Evolutionary conservation across 2,329 filamentous ascomycete genomes (phyloP), one percentile per base, ranked within the genome.

Genomic region (Xylariomycetidae sp.): DNA sequence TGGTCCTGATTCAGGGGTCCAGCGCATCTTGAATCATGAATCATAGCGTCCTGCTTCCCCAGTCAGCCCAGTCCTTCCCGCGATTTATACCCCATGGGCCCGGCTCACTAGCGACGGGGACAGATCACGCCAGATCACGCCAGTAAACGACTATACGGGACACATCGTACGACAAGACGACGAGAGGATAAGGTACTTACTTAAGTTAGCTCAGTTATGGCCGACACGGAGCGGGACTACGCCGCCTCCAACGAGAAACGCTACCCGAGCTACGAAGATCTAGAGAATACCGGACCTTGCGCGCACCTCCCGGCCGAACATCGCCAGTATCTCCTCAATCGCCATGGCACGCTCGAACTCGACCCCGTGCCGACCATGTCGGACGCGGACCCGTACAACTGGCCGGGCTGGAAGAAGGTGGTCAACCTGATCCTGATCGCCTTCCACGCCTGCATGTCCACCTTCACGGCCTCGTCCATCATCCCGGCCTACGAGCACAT

Each of bases 361-460:
- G 38, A 38, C 4, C 38, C 38, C 9, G 23, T 38, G 13, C 38
- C 38, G 8, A 33, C 35, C 16, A 35, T 29, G 31, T 29, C 19
- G 14, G 38, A 40, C 28, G 38, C 25, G 15, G 38, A 40, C 22
- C 38, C 38, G 13, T 38, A 38, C 29, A 40, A 40, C 7, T 40
- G 38, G 38, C 17, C 38, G 17, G 22, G 16, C 10, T 14, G 23
- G 10, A 40, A 38, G 32, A 40, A 40, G 31, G 31, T 19, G 27
- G 3, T 38, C n/a, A 40, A 40, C 19, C 35, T 40, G 2, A 10
- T 31, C 18, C 37, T 40, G 25, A 25, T 40, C 26, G 38, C 32
- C 4, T 40, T 40, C 7, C 38, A 40, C 22, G 38, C 32, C 3
- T 38, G 35, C 15, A 38, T 40, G 38, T 28, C 38, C 4, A 40